Conservation (phyloP, 78 protist genomes). For the Mantamonas sphyraenae region DNA sequence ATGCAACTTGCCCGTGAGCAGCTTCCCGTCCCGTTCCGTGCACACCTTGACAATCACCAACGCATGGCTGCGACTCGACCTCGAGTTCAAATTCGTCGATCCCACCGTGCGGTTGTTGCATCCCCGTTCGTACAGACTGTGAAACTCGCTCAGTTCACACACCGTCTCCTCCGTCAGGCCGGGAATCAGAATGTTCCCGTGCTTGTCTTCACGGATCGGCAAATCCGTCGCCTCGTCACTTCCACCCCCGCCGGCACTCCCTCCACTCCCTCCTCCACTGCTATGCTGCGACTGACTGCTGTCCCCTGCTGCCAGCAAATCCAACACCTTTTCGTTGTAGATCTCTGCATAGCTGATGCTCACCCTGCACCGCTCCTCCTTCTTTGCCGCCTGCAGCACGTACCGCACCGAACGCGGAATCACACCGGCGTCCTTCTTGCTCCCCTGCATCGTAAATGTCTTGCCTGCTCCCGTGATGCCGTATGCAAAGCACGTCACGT, state of each 20-base stretch:
- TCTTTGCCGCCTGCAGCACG: background rate
- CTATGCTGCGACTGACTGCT: too few relatives aligned
- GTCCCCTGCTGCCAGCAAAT: constrained; percentile 18
- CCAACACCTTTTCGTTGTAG: constrained; percentile 20
- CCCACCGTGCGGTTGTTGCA: background rate
- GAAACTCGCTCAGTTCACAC: background rate
- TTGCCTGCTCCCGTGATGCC: constrained; percentile 33
- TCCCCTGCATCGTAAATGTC: constrained; percentile 36
- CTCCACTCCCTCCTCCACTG: too few relatives aligned
- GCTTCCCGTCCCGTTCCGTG: background rate
- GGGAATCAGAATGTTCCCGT: constrained; percentile 7
- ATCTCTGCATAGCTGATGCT: constrained; percentile 18
- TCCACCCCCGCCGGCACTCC: too few relatives aligned
- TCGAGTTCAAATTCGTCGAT: background rate
- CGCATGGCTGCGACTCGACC: constrained; percentile 15
- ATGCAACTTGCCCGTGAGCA: background rate
- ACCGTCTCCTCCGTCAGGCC: constrained; percentile 3
- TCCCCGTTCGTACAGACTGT: background rate
- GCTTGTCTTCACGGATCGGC: constrained; percentile 8
- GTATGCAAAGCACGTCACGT: constrained; percentile 24
- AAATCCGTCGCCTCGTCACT: background rate
- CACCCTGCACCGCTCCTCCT: background rate
- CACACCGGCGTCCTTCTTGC: constrained; percentile 16
- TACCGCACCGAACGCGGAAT: constrained; percentile 7
- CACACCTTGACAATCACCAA: constrained; percentile 5